Evolutionary conservation across 2,329 filamentous ascomycete genomes (phyloP), one percentile per base, ranked within the genome.

Genomic region (Monosporascus ibericus): DNA sequence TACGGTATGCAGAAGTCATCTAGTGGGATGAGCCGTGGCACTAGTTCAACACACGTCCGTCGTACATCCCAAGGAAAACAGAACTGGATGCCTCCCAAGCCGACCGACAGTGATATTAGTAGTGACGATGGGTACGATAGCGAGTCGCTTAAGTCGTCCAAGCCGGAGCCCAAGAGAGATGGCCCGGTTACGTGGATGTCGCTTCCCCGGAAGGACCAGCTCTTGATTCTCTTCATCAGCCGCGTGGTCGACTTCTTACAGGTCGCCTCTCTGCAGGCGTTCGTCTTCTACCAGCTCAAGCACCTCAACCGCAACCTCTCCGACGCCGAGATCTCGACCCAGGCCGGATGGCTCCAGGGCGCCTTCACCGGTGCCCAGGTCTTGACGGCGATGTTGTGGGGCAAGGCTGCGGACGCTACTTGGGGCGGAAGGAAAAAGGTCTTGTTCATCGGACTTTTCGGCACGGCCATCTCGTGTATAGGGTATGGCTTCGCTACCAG

Each of bases 291-390:
- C 68, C 86, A 89, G 68, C 79, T 90, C 15, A 83, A 82, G 59
- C 85, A 81, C 4, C 87, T 90, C 64, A 68, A 74, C 54, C 77
- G 77, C 2, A 79, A 76, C 0, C 66, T 79, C 15, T 73, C 77
- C 17, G 75, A 80, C 51, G 66, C 75, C 24, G 68, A 72, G 47
- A 85, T 90, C 52, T 82, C 87, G 0, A 77, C 77, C 5, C 86
- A 89, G 63, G 86, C 85, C 0, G 87, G 87, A 25, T 72, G 90
- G 20, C 71, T 90, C 25, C 84, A 87, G 51, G 87, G 83, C 17
- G 81, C 82, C 25, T 91, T 90, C 63, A 88, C 87, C 0, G 84
- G 83, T 5, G 84, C 85, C 0, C 87, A 91, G 62, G 88, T 90
- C 53, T 66, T 86, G 20, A 90, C 87, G 1, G 86, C 86, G 1